Evolutionary conservation across 129 eudicot genomes (phyloP).

Genomic region (Logfia minima): DNA sequence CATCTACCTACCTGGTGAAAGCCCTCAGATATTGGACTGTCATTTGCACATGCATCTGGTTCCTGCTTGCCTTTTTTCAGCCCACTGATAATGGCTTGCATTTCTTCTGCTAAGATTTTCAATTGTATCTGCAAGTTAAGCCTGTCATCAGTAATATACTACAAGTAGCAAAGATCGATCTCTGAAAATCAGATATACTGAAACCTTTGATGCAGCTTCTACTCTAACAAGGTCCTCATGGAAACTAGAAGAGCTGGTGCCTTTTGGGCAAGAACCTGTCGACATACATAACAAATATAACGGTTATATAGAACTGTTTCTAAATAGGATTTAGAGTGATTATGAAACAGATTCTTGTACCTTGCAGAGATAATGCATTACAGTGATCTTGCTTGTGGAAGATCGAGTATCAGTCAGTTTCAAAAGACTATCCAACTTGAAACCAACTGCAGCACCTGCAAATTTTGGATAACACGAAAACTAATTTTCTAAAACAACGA

Average conservation of each 20-base stretch:
- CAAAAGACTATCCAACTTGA: constrained; percentile 93
- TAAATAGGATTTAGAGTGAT: too few species aligned
- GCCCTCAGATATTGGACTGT: constrained; percentile 83
- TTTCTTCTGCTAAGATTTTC: constrained; percentile 89
- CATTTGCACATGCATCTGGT: constrained; percentile 71
- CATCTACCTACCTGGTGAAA: constrained; percentile 58
- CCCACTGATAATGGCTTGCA: constrained; percentile 79
- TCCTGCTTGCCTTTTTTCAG: constrained; percentile 79
- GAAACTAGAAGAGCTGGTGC: constrained; percentile 70
- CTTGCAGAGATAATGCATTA: constrained; percentile 99
- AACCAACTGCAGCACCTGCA: constrained; percentile 87
- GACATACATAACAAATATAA: background rate
- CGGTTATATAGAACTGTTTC: background rate
- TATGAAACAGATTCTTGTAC: constrained; percentile 28
- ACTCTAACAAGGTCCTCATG: constrained; percentile 75
- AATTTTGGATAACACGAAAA: background rate
- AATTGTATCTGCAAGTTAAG: constrained; percentile 72
- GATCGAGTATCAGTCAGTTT: constrained; percentile 92
- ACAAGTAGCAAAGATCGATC: background rate
- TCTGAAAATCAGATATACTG: background rate
- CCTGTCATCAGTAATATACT: constrained; percentile 3
- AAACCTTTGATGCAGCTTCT: constrained; percentile 89
- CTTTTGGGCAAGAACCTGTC: constrained; percentile 70
- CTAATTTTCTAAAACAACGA: too few species aligned
- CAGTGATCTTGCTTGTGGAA: constrained; percentile 78